phyloP scores from a whole-genome alignment of 768 basidiomycete species.

The Leccinum arenicola region DNA sequence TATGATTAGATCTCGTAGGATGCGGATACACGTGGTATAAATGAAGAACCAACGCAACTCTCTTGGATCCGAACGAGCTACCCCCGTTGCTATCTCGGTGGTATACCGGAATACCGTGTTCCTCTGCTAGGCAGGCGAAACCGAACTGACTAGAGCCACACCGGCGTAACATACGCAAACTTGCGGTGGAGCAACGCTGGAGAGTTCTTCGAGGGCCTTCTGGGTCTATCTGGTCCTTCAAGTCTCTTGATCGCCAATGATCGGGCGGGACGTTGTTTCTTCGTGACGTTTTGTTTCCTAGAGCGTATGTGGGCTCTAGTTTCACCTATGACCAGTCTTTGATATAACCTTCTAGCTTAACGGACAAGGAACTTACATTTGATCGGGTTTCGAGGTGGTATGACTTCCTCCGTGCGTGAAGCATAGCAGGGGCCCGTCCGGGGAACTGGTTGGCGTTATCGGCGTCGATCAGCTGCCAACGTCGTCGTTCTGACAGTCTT shows the following conservation, averaged over 20 bases:
- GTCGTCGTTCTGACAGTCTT: background rate
- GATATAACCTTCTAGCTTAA: background rate
- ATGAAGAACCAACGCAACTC: background rate
- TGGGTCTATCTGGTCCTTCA: background rate
- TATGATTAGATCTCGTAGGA: slow-evolving; percentile 1
- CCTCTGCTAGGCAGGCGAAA: background rate
- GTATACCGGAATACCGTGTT: background rate
- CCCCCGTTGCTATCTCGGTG: background rate
- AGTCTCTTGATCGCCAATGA: background rate
- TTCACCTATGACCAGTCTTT: background rate
- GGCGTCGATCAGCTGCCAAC: background rate
- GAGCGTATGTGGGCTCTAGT: background rate
- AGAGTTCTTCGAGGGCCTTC: background rate
- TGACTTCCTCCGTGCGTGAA: background rate
- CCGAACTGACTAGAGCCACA: background rate
- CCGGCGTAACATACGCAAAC: background rate
- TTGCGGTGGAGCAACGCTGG: background rate
- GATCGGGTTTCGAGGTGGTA: background rate
- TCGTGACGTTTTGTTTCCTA: background rate
- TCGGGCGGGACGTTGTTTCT: background rate
- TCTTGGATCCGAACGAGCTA: background rate
- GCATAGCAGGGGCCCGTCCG: background rate
- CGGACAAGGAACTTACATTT: background rate
- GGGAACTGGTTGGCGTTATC: background rate
- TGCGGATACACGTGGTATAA: background rate